These are phyloP conservation scores for Quillaja saponaria DNA, from an alignment of 306 rosid genomes.

Conservation along the genomic window DNA sequence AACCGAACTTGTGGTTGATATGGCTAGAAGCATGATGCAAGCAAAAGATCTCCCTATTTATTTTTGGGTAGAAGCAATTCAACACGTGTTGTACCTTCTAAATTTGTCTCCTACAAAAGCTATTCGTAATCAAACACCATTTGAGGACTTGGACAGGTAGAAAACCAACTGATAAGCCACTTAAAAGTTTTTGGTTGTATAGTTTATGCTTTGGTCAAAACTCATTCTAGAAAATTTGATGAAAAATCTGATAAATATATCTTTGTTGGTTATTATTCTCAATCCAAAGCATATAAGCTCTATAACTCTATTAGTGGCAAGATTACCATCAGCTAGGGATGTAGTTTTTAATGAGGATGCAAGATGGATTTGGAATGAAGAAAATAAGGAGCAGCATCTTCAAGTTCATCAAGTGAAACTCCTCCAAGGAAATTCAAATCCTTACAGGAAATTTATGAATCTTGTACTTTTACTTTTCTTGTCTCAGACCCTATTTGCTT, in stretches of 20 bases:
- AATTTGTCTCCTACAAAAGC: not conserved
- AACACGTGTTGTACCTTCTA: not conserved
- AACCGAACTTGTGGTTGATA: not conserved
- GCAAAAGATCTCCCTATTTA: not conserved
- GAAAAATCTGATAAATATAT: not conserved
- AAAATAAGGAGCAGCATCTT: not conserved
- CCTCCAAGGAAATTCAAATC: not conserved
- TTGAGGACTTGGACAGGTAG: not conserved
- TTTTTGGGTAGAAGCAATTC: not conserved
- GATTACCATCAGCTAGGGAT: not conserved
- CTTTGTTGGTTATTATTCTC: not conserved
- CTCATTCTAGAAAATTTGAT: not conserved
- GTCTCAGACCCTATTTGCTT: not conserved
- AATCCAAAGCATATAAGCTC: not conserved
- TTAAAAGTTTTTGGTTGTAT: not conserved
- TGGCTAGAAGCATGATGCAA: not conserved
- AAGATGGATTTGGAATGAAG: not conserved
- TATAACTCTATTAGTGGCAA: not conserved
- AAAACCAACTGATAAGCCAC: not conserved
- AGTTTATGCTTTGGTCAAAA: not conserved
- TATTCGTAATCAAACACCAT: not conserved
- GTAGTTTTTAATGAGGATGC: not conserved
- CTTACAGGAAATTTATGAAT: not conserved
- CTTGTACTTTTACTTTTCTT: not conserved
- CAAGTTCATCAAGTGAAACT: not conserved